These are phyloP conservation scores for Scutellaria baicalensis DNA, from an alignment of 257 asterid genomes.

Conservation along the genomic window DNA sequence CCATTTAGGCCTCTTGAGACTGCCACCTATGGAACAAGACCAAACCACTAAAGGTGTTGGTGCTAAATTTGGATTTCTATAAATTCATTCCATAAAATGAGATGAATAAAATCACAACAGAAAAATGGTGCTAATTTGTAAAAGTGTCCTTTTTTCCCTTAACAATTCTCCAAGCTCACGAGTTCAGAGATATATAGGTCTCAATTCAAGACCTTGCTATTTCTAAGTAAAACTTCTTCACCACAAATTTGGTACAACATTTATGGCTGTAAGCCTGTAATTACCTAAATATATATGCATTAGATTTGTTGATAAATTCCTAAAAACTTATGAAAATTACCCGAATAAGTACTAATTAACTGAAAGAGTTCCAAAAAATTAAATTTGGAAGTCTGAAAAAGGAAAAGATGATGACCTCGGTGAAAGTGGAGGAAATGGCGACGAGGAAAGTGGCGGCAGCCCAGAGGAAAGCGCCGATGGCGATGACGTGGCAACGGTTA, in stretches of 20 bases:
- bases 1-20: conserved; percentile 89
- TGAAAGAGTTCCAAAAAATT: background rate
- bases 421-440: conserved; percentile 60
- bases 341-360: background rate
- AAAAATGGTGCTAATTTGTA: background rate
- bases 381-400: background rate
- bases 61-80: background rate
- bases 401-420: conserved; percentile 33
- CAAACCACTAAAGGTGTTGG: conserved; percentile 1
- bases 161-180: too few relatives aligned
- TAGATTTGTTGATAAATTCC: too few relatives aligned
- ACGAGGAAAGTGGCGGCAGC: conserved; percentile 78
- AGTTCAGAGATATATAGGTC: too few relatives aligned
- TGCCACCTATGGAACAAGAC: conserved; percentile 51
- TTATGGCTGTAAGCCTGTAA: background rate
- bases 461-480: conserved; percentile 84
- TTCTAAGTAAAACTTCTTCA: background rate
- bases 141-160: too few relatives aligned
- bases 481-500: conserved; percentile 63
- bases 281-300: too few relatives aligned
- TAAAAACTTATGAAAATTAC: too few relatives aligned
- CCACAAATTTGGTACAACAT: background rate
- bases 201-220: background rate
- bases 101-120: background rate
- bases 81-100: background rate